These are phyloP conservation scores for Boletus rubropictus DNA, from an alignment of 768 basidiomycete genomes.

Conservation along the genomic window DNA sequence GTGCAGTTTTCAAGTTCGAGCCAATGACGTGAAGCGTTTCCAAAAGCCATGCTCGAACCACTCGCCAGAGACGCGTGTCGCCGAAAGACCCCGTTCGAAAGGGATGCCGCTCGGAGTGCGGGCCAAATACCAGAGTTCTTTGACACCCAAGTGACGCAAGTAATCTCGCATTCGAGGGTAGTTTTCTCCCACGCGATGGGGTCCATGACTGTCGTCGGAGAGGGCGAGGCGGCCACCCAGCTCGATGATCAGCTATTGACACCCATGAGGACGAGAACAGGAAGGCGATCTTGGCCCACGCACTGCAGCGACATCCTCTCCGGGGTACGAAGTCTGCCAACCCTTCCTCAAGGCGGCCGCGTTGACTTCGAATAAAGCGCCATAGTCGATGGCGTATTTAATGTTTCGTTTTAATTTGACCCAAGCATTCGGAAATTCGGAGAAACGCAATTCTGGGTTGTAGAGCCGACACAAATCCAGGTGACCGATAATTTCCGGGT, in stretches of 20 bases:
- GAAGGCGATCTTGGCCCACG: slow-evolving; percentile 26
- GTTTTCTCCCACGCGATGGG: slow-evolving; percentile 81
- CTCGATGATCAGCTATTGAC: slow-evolving; percentile 58
- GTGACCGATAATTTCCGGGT: slow-evolving; percentile 89
- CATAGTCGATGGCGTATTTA: slow-evolving; percentile 64
- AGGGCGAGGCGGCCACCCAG: slow-evolving; percentile 72
- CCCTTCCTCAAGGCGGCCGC: slow-evolving; percentile 89
- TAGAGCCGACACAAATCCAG: slow-evolving; percentile 90
- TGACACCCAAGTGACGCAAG: slow-evolving; percentile 51
- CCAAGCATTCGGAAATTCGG: slow-evolving; percentile 55
- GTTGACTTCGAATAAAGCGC: slow-evolving; percentile 90
- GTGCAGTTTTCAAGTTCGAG: slow-evolving; percentile 13
- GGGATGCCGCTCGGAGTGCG: slow-evolving; percentile 30
- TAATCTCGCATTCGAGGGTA: slow-evolving; percentile 66
- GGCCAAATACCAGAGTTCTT: slow-evolving; percentile 58
- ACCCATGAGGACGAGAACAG: slow-evolving; percentile 10
- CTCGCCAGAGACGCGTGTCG: slow-evolving; percentile 42
- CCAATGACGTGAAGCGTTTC: slow-evolving; percentile 25
- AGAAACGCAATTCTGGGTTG: slow-evolving; percentile 53
- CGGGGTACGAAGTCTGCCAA: slow-evolving; percentile 85
- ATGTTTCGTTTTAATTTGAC: slow-evolving; percentile 72
- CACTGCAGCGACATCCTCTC: slow-evolving; percentile 68
- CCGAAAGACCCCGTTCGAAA: slow-evolving; percentile 30
- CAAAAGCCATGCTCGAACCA: slow-evolving; percentile 65
- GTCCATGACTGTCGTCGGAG: slow-evolving; percentile 95